Evolutionary conservation across 106 monocot genomes (phyloP).

Genomic region (Alisma plantagoaquatica): DNA sequence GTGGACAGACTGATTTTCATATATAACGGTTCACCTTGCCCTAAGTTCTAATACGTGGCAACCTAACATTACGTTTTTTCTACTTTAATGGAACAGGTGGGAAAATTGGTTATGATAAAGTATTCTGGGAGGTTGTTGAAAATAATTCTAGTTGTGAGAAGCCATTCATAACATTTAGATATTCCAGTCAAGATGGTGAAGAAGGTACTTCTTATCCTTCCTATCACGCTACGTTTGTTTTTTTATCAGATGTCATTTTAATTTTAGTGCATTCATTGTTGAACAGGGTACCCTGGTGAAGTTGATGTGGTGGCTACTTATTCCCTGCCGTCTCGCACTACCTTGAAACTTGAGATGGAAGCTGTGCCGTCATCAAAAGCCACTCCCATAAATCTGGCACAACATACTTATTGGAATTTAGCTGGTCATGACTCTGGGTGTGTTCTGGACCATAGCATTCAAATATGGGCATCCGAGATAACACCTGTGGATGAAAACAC

Average conservation of each 20-base stretch:
- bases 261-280: too few relatives aligned
- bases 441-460: constrained; percentile 30
- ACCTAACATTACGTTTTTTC: neutral
- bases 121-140: constrained; percentile 49
- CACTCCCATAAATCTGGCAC: constrained; percentile 45
- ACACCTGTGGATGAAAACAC: constrained; percentile 36
- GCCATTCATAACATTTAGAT: constrained; percentile 54
- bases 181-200: constrained; percentile 52
- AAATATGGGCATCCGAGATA: constrained; percentile 29
- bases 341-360: constrained; percentile 51
- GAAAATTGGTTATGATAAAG: constrained; percentile 55
- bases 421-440: constrained; percentile 41
- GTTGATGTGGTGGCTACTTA: constrained; percentile 54
- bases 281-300: constrained; percentile 65
- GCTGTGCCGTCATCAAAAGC: constrained; percentile 28
- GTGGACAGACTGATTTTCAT: too few relatives aligned
- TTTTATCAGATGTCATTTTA: too few relatives aligned
- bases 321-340: constrained; percentile 34
- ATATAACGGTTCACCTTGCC: too few relatives aligned
- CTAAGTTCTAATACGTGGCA: too few relatives aligned
- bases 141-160: constrained; percentile 25
- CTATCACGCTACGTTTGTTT: too few relatives aligned
- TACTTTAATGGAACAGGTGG: constrained; percentile 28
- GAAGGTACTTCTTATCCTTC: constrained; percentile 35
- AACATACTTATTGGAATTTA: constrained; percentile 68